A percentile compares a stretch with the other conserved stretches of the same genome.
Evolutionary conservation across 495 filamentous ascomycete genomes (phyloP).

Genomic region (Neurospora pannonica): DNA sequence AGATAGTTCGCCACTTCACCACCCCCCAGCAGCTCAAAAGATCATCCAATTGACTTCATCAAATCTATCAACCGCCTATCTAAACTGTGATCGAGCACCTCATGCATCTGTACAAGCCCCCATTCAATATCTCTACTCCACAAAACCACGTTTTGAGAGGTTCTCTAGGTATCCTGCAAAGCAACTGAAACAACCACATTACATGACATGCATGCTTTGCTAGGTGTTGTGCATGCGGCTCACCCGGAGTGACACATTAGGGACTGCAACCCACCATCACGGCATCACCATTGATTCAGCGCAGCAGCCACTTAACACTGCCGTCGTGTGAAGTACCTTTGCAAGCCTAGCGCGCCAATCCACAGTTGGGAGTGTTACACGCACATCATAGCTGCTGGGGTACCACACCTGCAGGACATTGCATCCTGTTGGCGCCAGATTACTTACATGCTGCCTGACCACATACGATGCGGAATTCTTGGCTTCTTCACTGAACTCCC

Average conservation of each 20-base stretch:
- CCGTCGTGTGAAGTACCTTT: not conserved
- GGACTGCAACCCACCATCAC: not conserved
- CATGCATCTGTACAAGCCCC: not conserved
- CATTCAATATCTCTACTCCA: not conserved
- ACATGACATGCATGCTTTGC: not conserved
- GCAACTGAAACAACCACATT: not conserved
- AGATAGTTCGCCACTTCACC: not conserved
- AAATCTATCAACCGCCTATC: not conserved
- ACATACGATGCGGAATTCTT: no score
- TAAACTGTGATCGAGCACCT: not conserved
- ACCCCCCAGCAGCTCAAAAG: not conserved
- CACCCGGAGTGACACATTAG: not conserved
- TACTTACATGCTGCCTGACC: not conserved
- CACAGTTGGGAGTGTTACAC: not conserved
- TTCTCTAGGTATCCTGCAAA: not conserved
- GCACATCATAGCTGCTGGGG: not conserved
- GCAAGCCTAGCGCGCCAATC: not conserved
- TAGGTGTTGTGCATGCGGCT: not conserved
- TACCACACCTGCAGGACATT: not conserved
- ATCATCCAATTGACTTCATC: not conserved
- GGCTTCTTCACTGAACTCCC: no score
- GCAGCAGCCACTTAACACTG: not conserved
- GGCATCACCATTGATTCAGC: not conserved
- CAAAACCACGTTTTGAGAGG: not conserved
- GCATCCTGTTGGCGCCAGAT: not conserved